These are phyloP conservation scores for Sclerotinia trifoliorum DNA, from an alignment of 2,329 filamentous ascomycete species.

Conservation along the genomic window DNA sequence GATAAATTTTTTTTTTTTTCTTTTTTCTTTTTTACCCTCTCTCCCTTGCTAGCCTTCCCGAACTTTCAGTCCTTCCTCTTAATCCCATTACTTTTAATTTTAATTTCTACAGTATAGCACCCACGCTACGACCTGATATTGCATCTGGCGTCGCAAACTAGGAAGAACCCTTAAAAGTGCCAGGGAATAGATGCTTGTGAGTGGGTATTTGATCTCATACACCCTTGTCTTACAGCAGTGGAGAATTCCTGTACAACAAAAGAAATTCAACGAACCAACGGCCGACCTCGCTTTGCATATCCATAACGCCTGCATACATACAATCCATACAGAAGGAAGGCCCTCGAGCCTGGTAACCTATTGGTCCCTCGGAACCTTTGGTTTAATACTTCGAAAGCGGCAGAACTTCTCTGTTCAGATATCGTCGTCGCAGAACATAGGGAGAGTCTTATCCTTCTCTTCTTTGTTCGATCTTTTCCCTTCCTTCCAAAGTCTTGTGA, in stretches of 20 bases:
- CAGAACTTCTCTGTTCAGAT: conserved; percentile 23
- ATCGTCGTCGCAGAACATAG: conserved; percentile 25
- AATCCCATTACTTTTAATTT: conserved; percentile 10
- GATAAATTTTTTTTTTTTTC: neutral
- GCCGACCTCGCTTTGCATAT: conserved; percentile 23
- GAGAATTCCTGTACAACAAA: conserved; percentile 20
- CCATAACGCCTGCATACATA: conserved; percentile 21
- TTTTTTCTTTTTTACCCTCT: neutral
- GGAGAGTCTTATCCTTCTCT: conserved; percentile 11
- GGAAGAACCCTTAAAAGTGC: conserved; percentile 22
- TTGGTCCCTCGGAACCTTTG: conserved; percentile 19
- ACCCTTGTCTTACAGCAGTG: conserved; percentile 22
- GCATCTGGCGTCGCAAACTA: conserved; percentile 18
- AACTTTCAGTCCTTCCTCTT: neutral
- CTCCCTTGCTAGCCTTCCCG: neutral
- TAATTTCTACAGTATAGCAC: conserved; percentile 4
- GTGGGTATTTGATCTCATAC: conserved; percentile 23
- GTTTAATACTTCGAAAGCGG: conserved; percentile 19
- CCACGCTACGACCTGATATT: conserved; percentile 14
- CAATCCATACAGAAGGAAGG: conserved; percentile 19
- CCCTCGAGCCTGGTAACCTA: conserved; percentile 16
- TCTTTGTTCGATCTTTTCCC: conserved; percentile 2
- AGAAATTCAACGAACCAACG: conserved; percentile 21
- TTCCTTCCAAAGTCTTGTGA: conserved; percentile 25
- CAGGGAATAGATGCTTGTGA: conserved; percentile 21